These are phyloP conservation scores for Boletus sensibilis DNA, from an alignment of 768 basidiomycete genomes.

Conservation along the genomic window DNA sequence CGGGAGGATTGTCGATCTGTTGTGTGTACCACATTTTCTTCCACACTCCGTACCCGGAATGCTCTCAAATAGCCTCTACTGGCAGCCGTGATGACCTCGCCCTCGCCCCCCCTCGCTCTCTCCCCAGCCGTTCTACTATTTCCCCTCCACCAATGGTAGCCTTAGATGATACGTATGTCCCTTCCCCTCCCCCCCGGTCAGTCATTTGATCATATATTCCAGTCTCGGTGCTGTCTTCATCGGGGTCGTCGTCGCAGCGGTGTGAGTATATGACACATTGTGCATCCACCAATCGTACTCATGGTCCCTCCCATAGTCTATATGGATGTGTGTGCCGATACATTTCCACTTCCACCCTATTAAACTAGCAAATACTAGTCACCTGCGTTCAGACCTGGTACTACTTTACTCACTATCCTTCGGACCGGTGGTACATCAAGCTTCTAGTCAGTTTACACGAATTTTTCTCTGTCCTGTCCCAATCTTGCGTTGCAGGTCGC, in stretches of 20 bases:
- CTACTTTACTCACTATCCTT: constrained; percentile 49
- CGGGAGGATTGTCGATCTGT: too few relatives aligned
- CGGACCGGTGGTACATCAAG: constrained; percentile 49
- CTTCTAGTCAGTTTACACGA: constrained; percentile 37
- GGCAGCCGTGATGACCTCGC: not conserved
- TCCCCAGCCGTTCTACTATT: not conserved
- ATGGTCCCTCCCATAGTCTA: constrained; percentile 34
- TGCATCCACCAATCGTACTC: not conserved
- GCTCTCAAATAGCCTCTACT: constrained; percentile 2
- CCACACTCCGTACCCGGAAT: too few relatives aligned
- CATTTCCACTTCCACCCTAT: not conserved
- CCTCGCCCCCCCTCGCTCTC: not conserved
- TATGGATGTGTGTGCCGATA: constrained; percentile 44
- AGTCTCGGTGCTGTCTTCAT: constrained; percentile 52
- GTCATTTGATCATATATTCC: not conserved
- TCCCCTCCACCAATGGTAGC: constrained; percentile 7
- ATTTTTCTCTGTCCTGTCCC: not conserved
- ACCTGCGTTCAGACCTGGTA: constrained; percentile 55
- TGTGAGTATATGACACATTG: constrained; percentile 37
- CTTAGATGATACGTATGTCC: constrained; percentile 38
- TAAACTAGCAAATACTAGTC: constrained; percentile 36
- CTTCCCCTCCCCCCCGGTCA: not conserved
- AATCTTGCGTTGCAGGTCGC: constrained; percentile 41
- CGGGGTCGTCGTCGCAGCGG: constrained; percentile 47
- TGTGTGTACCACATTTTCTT: too few relatives aligned